Evolutionary conservation across 78 protist species (phyloP), one percentile per base, ranked within the genome.

Genomic region (Cavenderia fasciculata): DNA sequence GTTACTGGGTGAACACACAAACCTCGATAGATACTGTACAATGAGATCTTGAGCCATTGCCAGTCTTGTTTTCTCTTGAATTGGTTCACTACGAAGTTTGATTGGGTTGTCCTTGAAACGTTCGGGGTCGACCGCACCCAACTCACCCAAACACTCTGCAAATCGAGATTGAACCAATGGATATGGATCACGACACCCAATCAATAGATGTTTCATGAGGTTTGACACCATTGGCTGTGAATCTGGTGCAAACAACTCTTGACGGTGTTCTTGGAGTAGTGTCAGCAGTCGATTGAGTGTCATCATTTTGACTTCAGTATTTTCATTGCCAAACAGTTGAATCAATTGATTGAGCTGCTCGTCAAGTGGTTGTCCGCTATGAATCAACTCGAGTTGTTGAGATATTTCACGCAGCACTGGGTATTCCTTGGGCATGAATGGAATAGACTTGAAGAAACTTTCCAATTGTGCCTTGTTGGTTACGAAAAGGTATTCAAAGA

Each of bases 81-180:
- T 8, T 4, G 52, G 11, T 54, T 66, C 69, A 25, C 34, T 59
- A 51, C 87, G 84, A 11, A 88, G 65, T 5, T 27, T 19, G n/a
- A n/a, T n/a, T n/a, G n/a, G n/a, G 5, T 16, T 63, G 25, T 76
- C 59, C 33, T 88, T 75, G 16, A 88, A 59, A 25, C 38, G 33
- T 5, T 52, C 66, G 0, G 94, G 94, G 70, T 88, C 94, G 6
- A 88, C 51, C 1, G 94, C 94, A 49, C 94, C 94, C 33, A 88
- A 57, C 31, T 76, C 94, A 27, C 94, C 94, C 4, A 86, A 29
- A 31, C 92, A 72, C 34, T 73, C 73, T 6, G 44, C n/a, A 52
- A 74, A 68, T 41, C 69, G 57, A 10, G 56, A 57, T 40, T 59
- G 61, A 0, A 75, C 68, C 59, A 68, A 51, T 33, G 10, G 25